Percentiles rank a stretch among this genome's conserved stretches.
Evolutionary conservation across 83 land plant genomes (phyloP).

Genomic region (Larix sibirica): DNA sequence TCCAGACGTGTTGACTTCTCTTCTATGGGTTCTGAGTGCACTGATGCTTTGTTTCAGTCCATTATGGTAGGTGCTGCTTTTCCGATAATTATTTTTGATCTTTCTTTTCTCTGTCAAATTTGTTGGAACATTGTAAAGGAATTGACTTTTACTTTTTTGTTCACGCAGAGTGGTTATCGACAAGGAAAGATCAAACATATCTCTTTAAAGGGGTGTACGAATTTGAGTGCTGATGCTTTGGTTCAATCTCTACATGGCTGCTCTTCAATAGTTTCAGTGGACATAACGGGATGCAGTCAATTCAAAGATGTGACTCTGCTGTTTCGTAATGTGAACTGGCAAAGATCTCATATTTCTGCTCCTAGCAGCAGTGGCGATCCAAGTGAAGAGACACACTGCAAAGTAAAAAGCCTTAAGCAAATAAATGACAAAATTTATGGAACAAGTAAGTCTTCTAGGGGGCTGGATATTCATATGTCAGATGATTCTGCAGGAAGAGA

Average conservation of each 20-base stretch:
- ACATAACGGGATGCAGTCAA: conserved; percentile 71
- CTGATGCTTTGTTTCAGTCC: conserved; percentile 47
- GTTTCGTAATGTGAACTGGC: conserved; percentile 52
- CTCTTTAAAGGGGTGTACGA: conserved; percentile 57
- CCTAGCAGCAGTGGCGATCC: conserved; percentile 7
- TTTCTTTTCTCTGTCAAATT: not conserved
- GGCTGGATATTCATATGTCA: conserved; percentile 24
- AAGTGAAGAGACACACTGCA: conserved; percentile 38
- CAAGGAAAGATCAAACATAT: conserved; percentile 57
- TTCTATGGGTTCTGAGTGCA: conserved; percentile 49
- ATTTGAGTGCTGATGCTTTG: conserved; percentile 48
- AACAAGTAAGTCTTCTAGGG: conserved; percentile 18
- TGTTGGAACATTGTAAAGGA: not conserved
- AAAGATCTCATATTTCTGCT: conserved; percentile 16
- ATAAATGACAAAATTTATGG: conserved; percentile 42
- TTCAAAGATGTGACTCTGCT: conserved; percentile 47
- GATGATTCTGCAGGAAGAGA: conserved; percentile 21
- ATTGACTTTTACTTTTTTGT: conserved; percentile 1
- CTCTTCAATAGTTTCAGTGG: conserved; percentile 59
- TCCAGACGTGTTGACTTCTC: conserved; percentile 65
- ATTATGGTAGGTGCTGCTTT: conserved; percentile 48
- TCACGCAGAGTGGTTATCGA: conserved; percentile 53
- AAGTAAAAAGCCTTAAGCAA: conserved; percentile 50
- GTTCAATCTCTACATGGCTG: conserved; percentile 51
- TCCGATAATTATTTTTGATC: conserved; percentile 13